Evolutionary conservation across 225 moss, liverwort and hornwort species (phyloP).

Genomic region (Lunularia cruciata): DNA sequence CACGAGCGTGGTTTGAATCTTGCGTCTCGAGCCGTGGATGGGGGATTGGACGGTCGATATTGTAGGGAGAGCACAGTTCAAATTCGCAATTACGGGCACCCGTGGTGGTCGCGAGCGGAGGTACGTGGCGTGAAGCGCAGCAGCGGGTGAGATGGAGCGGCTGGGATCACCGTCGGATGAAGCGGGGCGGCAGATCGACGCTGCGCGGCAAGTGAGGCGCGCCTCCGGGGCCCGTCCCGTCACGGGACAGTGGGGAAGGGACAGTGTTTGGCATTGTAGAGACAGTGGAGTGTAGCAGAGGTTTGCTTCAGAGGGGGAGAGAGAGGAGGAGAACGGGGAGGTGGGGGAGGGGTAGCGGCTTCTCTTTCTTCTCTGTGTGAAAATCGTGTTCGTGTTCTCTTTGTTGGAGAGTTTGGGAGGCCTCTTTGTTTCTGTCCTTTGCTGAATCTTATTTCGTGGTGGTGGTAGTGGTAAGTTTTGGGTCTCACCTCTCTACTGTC

Average conservation of each 20-base stretch:
- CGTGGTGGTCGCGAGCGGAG: background rate
- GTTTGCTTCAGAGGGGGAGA: background rate
- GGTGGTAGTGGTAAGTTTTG: too few species aligned
- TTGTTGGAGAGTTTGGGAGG: too few species aligned
- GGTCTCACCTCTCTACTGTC: too few species aligned
- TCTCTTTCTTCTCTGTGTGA: background rate
- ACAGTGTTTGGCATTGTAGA: background rate
- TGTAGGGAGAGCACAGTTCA: background rate
- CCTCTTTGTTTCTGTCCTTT: too few species aligned
- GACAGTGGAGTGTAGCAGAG: background rate
- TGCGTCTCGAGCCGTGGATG: background rate
- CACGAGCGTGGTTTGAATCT: slow-evolving; percentile 18
- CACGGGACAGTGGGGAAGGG: background rate
- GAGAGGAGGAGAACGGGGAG: background rate
- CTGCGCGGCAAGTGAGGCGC: background rate
- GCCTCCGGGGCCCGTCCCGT: background rate
- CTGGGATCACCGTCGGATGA: background rate
- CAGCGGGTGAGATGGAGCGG: background rate
- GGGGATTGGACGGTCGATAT: background rate
- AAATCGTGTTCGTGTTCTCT: too few species aligned
- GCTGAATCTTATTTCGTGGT: too few species aligned
- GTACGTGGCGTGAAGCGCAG: slow-evolving; percentile 1
- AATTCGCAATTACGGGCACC: background rate
- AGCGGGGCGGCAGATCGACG: slow-evolving; percentile 4
- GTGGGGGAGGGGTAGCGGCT: background rate